A percentile compares a stretch with the other conserved stretches of the same genome.
These are phyloP conservation scores for Gossypium anomalum DNA, from an alignment of 345 rosid genomes.

Conservation along the genomic window DNA sequence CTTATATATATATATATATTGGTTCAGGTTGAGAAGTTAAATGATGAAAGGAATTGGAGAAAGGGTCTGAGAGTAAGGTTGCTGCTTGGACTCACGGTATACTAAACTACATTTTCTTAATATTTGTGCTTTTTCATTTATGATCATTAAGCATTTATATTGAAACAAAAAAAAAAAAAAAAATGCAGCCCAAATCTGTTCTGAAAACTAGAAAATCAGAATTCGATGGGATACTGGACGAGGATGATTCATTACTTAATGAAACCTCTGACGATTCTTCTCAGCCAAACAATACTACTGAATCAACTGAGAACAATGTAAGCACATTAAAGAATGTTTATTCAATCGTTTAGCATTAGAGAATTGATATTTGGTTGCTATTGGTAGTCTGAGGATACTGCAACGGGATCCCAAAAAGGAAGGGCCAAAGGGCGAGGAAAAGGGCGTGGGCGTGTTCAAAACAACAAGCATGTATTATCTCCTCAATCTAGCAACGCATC, in stretches of 20 bases:
- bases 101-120: background rate
- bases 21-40: slow-evolving; percentile 70
- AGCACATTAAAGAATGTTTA: background rate
- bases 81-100: slow-evolving; percentile 87
- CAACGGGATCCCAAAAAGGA: slow-evolving; percentile 41
- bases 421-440: slow-evolving; percentile 70
- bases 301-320: slow-evolving; percentile 50
- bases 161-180: slow-evolving; percentile 1
- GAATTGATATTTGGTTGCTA: background rate
- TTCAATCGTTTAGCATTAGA: background rate
- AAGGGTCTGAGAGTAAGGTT: slow-evolving; percentile 92
- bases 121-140: no score
- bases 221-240: slow-evolving; percentile 62
- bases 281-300: slow-evolving; percentile 40
- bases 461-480: slow-evolving; percentile 41
- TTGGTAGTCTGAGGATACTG: slow-evolving; percentile 31
- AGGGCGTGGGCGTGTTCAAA: slow-evolving; percentile 55
- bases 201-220: slow-evolving; percentile 64
- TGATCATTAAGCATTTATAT: background rate
- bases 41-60: slow-evolving; percentile 94
- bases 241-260: slow-evolving; percentile 37
- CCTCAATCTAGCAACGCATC: slow-evolving; percentile 29
- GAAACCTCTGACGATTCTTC: slow-evolving; percentile 50
- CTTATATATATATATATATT: background rate
- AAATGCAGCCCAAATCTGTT: slow-evolving; percentile 88